Percentiles rank a stretch among this genome's conserved stretches.
Evolutionary conservation across 192 early-diverging fungal species (phyloP).

Genomic region (Martensiomyces pterosporus): DNA sequence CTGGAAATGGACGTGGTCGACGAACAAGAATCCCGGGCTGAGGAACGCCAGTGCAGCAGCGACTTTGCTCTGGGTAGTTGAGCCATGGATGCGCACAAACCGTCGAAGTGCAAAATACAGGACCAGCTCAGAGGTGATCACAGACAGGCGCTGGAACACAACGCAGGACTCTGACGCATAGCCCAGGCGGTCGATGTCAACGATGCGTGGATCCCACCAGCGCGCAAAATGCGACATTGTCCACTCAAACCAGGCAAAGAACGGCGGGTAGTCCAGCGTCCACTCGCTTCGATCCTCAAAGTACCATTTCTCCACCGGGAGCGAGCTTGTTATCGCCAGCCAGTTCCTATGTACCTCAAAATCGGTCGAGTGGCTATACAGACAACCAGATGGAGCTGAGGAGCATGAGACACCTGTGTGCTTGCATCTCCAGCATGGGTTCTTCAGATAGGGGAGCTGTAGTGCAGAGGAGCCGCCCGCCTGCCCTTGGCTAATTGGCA

Average conservation of each 20-base stretch:
- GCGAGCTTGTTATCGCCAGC: conserved; percentile 85
- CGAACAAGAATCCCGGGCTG: conserved; percentile 73
- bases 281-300: conserved; percentile 80
- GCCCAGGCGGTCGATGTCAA: conserved; percentile 63
- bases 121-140: conserved; percentile 77
- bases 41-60: conserved; percentile 59
- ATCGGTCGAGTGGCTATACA: conserved; percentile 75
- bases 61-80: conserved; percentile 30
- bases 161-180: conserved; percentile 67
- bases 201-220: conserved; percentile 68
- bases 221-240: conserved; percentile 55
- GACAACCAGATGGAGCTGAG: no score
- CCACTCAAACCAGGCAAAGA: conserved; percentile 97
- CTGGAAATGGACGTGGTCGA: conserved; percentile 97
- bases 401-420: no score
- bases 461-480: no score
- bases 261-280: conserved; percentile 97
- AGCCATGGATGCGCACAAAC: conserved; percentile 32
- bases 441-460: no score
- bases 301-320: conserved; percentile 86
- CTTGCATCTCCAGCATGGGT: no score
- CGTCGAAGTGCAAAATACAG: conserved; percentile 64
- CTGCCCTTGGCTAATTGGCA: no score
- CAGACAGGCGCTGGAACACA: conserved; percentile 79
- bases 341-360: conserved; percentile 99